A percentile compares a stretch with the other conserved stretches of the same genome.
Evolutionary conservation across 176 grass and related monocot species (phyloP).

Genomic region (Carex myosuroides): DNA sequence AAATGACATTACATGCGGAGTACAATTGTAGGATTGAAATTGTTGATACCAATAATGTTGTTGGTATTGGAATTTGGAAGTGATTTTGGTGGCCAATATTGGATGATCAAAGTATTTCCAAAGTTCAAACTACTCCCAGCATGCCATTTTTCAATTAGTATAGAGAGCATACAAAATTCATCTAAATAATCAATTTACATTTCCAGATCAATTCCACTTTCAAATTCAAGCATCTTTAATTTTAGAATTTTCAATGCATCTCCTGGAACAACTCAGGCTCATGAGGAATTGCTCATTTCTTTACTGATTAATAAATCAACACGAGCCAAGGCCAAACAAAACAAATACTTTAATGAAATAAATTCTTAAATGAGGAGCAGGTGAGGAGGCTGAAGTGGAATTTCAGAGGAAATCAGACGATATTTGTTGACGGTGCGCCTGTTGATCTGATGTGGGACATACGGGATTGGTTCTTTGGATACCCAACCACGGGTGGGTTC

Average conservation of each 20-base stretch:
- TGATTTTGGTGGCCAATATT: neutral
- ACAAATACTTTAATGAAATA: neutral
- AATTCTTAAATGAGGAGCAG: conserved; percentile 8
- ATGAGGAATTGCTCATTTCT: too few relatives aligned
- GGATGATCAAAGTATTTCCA: neutral
- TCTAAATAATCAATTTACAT: neutral
- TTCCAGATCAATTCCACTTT: neutral
- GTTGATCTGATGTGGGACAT: conserved; percentile 97
- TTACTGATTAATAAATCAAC: neutral
- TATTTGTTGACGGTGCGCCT: conserved; percentile 81
- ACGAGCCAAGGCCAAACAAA: neutral
- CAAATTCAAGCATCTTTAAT: conserved; percentile 1
- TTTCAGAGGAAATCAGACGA: conserved; percentile 84
- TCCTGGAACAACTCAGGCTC: too few relatives aligned
- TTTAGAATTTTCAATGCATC: neutral
- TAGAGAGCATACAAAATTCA: neutral
- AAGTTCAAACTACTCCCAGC: neutral
- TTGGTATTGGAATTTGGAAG: neutral
- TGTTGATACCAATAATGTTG: neutral
- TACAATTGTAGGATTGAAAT: neutral
- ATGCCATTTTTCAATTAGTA: neutral
- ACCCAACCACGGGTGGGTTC: conserved; percentile 23
- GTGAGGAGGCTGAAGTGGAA: conserved; percentile 54
- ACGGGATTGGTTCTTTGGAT: conserved; percentile 60
- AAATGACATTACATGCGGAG: neutral